Percentiles rank a stretch among this genome's conserved stretches.
phyloP scores from a whole-genome alignment of 2,329 filamentous ascomycete genomes.

The Emergomyces africanus region DNA sequence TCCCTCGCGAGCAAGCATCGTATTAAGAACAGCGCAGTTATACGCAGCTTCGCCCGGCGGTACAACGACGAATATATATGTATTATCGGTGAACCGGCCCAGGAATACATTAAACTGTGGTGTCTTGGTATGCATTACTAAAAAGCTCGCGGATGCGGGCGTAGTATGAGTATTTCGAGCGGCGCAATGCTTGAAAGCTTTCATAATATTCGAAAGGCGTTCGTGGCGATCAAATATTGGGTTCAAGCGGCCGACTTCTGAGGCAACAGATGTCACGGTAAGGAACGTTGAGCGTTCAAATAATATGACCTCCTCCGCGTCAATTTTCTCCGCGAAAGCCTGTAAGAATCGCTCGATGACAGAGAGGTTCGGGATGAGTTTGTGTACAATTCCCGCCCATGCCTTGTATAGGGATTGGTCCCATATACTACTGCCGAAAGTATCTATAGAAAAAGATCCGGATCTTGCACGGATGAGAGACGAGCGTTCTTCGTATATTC shows the following conservation, averaged over 20 bases:
- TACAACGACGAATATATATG: conserved; percentile 84
- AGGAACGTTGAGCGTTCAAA: conserved; percentile 95
- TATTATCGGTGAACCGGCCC: conserved; percentile 92
- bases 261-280: conserved; percentile 85
- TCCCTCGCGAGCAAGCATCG: conserved; percentile 69
- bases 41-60: conserved; percentile 85
- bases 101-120: conserved; percentile 83
- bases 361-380: conserved; percentile 84
- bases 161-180: conserved; percentile 34
- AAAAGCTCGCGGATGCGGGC: conserved; percentile 30
- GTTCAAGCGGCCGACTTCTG: conserved; percentile 60
- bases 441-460: conserved; percentile 59
- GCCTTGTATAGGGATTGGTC: conserved; percentile 97
- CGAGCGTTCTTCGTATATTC: conserved; percentile 74
- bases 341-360: conserved; percentile 78
- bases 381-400: conserved; percentile 97
- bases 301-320: conserved; percentile 84
- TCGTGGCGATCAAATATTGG: conserved; percentile 90
- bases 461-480: conserved; percentile 65
- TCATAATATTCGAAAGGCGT: conserved; percentile 92
- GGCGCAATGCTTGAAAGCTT: conserved; percentile 85
- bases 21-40: conserved; percentile 83
- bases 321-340: conserved; percentile 70
- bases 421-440: conserved; percentile 96
- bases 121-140: conserved; percentile 38